Base-by-base conservation (phyloP, 2,329 filamentous ascomycete species). In the Cladosporium sp. region DNA sequence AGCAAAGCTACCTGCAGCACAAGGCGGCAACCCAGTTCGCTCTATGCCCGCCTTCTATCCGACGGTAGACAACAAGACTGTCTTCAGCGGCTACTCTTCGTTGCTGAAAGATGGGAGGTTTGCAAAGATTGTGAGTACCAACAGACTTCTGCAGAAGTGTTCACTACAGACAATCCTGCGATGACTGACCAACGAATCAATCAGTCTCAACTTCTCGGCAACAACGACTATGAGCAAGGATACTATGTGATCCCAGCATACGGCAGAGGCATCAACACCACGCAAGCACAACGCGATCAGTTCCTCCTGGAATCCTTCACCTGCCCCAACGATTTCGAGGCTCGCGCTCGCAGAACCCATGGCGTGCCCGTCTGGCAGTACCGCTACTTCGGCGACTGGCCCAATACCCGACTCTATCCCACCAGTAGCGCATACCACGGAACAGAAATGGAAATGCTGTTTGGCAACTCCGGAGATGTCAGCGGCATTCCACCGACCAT, bases 331-430 rank as follows among this genome's bases (percentile, higher is more conserved):
- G 67, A 72, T 1, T 69, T 72, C 59, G 74, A 78, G 36, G 76
- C 74, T 3, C 59, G 62, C 3, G 72, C 73, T 3, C 74, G 77
- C 6, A 25, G 11, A 15, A 65, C 64, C 1, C 64, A 74, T 22
- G 70, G 66, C 5, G 70, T 79, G 2, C 70, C 76, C 0, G 66
- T 74, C 8, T 82, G 77, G 75, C 72, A 72, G 3, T 80, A 76
- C 49, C 76, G 79, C 30, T 82, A 80, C 64, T 72, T 78, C 51
- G 79, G 74, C 19, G 78, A 82, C 63, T 83, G 78, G 76, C 62
- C 75, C 30, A 82, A 80, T 59, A 76, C 76, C 1, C 70, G 77
- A 0, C 68, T 82, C 22, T 80, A 76, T 56, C 71, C 73, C 0
- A 73, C 69, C 5, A 80, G 76, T 40, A 77, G 78, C 3, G 77